Percentiles rank a stretch among this genome's conserved stretches.
Evolutionary conservation across 2,329 filamentous ascomycete species (phyloP).

Genomic region (Xenoacremonium recifei): DNA sequence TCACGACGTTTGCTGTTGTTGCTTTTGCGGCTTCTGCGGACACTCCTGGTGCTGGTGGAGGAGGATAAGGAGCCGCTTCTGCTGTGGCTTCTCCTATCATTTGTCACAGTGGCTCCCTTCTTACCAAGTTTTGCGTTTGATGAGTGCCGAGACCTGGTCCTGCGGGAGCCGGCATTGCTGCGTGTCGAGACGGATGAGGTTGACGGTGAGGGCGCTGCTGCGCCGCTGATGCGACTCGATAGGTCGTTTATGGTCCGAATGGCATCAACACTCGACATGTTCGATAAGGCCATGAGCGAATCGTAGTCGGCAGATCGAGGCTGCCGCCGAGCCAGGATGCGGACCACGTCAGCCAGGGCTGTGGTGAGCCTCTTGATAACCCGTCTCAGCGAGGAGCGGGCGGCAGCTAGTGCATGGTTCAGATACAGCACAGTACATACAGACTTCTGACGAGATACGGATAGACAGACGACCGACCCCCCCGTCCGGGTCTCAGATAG

Average conservation of each 20-base stretch:
- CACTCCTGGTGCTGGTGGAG: no score
- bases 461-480: slow-evolving; percentile 8
- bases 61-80: no score
- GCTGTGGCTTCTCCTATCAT: no score
- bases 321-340: slow-evolving; percentile 30
- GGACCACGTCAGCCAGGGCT: slow-evolving; percentile 39
- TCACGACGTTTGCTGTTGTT: no score
- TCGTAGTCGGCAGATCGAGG: slow-evolving; percentile 40
- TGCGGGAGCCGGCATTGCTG: neutral
- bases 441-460: slow-evolving; percentile 4
- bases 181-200: no score
- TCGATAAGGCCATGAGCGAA: slow-evolving; percentile 46
- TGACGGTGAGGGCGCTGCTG: no score
- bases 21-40: no score
- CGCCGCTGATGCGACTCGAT: slow-evolving; percentile 33
- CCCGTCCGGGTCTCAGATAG: no score
- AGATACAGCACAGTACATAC: slow-evolving; percentile 5
- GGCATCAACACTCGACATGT: slow-evolving; percentile 46
- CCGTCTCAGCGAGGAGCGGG: slow-evolving; percentile 38
- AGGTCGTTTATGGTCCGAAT: slow-evolving; percentile 48
- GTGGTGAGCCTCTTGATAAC: slow-evolving; percentile 43
- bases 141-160: no score
- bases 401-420: slow-evolving; percentile 30
- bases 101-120: no score
- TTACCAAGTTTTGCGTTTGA: no score